Base-by-base conservation (phyloP, 1,284 basidiomycete species). In the Apiotrichum veenhuisii region DNA sequence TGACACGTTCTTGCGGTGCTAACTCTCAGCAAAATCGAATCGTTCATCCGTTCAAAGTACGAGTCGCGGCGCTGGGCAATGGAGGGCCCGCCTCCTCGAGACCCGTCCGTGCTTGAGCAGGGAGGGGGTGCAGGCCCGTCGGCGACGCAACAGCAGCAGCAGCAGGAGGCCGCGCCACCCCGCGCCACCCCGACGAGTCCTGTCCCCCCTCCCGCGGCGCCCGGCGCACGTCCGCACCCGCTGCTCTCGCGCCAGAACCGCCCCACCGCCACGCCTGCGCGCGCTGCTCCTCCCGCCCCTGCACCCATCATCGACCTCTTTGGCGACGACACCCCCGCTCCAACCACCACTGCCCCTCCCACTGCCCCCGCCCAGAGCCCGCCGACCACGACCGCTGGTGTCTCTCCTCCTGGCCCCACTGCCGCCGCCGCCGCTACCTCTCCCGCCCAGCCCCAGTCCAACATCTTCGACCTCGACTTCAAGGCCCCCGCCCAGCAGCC, bases 21-120 rank as follows among this genome's bases (percentile, higher is more conserved):
- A 15, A 25, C 49, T 30, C 49, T 34, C 70, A 96, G 92, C 77
- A 98, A 98, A 83, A 92, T 98, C 79, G 95, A 98, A 59, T 94
- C 91, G 0, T 98, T 96, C 76, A 92, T 98, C 64, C 85, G 95
- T 44, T 95, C 91, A 46, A 98, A 98, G 77, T 98, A 98, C 75
- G 96, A 98, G 75, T 85, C 87, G 14, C 83, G 84, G 42, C 82
- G 93, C 57, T 98, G 95, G 95, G 95, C 92, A 0, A 82, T 88
- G 77, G 89, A 96, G 27, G 91, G 89, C 0, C 87, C 90, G 9
- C 83, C 82, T 0, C 95, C 95, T 0, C 67, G 77, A 0, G 90
- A 97, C 75, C 95, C 95, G 3, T 85, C 87, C 26, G 78, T 84
- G 0, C 82, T 98, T 18, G 91, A 93, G 20, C 78, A 73, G 22